Evolutionary conservation across 208 protist species (phyloP), one percentile per base, ranked within the genome.

Genomic region (Herpetomonas samuelpessoai): DNA sequence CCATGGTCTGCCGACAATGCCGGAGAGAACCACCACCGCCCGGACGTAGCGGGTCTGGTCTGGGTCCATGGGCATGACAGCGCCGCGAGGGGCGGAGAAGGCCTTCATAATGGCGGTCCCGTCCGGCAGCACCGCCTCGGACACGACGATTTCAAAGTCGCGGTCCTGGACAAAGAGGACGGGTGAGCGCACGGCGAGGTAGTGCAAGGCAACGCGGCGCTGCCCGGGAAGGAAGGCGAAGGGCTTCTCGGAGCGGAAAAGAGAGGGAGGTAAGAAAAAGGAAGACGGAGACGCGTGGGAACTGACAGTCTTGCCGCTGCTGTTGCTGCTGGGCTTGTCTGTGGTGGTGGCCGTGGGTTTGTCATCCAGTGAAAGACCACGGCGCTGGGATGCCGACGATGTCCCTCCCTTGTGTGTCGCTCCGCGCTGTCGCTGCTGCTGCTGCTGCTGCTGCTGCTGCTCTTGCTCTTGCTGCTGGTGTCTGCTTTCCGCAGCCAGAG

Each of bases 121-220:
- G 57, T 91, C 76, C 3, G 38, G 26, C 24, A 28, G 53, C 46
- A 85, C 71, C 57, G 78, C 76, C 76, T 91, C 81, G 28, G 74
- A 59, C 6, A 91, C 76, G 3, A 91, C 76, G 19, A 93, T 61
- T 58, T 93, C 87, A 44, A 93, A 86, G 51, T 93, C 87, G 44
- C 87, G 74, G 46, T 78, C 71, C 61, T 83, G 80, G 24, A 91
- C 72, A 26, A 88, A 65, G 4, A 71, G 76, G 1, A 93, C 71
- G 0, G 83, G 81, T 2, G 76, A 82, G 50, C 59, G 71, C 28
- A 83, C 67, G 22, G 72, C 83, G 27, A 93, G 68, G 70, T 93
- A 87, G 47, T 91, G 79, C 26, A 93, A 58, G 19, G 67, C 83
- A 1, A 91, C 81, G 14, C 81, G 79, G 19, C 77, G 68, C 71